Conservation (phyloP, 2,329 filamentous ascomycete species). For the Thermoascus crustaceus region DNA sequence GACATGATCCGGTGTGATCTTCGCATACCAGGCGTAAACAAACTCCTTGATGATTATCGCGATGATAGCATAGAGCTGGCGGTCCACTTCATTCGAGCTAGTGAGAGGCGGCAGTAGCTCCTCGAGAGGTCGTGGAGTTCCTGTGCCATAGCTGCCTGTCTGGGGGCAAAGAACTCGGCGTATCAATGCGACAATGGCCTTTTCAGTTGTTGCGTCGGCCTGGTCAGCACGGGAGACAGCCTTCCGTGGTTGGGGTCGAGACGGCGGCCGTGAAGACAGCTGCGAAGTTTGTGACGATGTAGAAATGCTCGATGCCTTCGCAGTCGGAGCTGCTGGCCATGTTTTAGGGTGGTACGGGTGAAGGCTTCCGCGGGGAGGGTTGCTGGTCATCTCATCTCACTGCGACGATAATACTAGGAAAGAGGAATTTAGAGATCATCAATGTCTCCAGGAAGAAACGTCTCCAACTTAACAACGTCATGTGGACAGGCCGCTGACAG, state of each 20-base stretch:
- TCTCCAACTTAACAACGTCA: too few relatives aligned
- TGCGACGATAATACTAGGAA: slow-evolving; percentile 3
- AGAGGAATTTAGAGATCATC: slow-evolving; percentile 3
- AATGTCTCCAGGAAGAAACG: slow-evolving; percentile 5
- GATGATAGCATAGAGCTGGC: slow-evolving; percentile 87
- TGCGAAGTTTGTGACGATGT: slow-evolving; percentile 22
- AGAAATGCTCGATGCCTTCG: slow-evolving; percentile 19
- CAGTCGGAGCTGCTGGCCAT: slow-evolving; percentile 26
- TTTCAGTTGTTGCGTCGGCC: slow-evolving; percentile 57
- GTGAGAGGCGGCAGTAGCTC: slow-evolving; percentile 83
- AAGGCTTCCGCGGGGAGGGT: slow-evolving; percentile 28
- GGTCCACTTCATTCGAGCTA: slow-evolving; percentile 86
- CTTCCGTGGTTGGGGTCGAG: slow-evolving; percentile 21
- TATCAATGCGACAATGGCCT: slow-evolving; percentile 71
- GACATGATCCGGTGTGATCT: slow-evolving; percentile 80
- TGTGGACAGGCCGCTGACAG: too few relatives aligned
- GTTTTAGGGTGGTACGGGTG: slow-evolving; percentile 34
- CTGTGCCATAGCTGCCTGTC: slow-evolving; percentile 35
- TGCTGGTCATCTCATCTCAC: slow-evolving; percentile 34
- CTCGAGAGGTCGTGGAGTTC: slow-evolving; percentile 60
- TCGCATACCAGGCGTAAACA: slow-evolving; percentile 85
- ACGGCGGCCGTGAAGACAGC: slow-evolving; percentile 22
- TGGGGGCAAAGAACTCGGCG: slow-evolving; percentile 77
- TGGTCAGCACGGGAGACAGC: slow-evolving; percentile 29
- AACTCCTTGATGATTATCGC: slow-evolving; percentile 85